Evolutionary conservation across 2,329 filamentous ascomycete species (phyloP).

Genomic region (Phaeosphaeriaceae sp.): DNA sequence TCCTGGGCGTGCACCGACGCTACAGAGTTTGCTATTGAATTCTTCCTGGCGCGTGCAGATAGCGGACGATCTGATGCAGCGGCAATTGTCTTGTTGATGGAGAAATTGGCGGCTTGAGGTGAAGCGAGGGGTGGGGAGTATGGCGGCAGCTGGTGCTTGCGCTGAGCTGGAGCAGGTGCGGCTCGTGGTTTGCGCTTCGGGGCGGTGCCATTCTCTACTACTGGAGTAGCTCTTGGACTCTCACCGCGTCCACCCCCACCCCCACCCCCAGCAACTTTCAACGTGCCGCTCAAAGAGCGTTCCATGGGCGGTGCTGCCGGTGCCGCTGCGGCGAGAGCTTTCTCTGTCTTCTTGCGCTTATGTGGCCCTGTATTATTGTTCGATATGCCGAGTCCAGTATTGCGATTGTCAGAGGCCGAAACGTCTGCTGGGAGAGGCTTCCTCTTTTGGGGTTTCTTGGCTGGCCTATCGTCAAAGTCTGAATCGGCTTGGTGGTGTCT

Average conservation of each 20-base stretch:
- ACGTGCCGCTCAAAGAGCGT: conserved; percentile 66
- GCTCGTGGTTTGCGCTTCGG: conserved; percentile 75
- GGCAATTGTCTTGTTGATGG: conserved; percentile 61
- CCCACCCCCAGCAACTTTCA: conserved; percentile 56
- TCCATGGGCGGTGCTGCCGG: conserved; percentile 61
- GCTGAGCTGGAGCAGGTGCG: conserved; percentile 70
- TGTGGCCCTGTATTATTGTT: conserved; percentile 62
- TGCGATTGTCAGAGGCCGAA: conserved; percentile 45
- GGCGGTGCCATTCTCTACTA: conserved; percentile 52
- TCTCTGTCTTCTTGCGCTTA: conserved; percentile 85
- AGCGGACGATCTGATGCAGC: conserved; percentile 62
- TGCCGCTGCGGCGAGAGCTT: conserved; percentile 50
- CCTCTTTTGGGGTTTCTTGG: conserved; percentile 69
- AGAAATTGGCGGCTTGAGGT: conserved; percentile 71
- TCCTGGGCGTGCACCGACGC: conserved; percentile 60
- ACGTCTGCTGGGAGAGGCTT: conserved; percentile 63
- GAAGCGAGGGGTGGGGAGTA: conserved; percentile 77
- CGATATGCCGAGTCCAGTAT: conserved; percentile 68
- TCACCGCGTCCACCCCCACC: conserved; percentile 49
- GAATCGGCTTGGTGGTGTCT: conserved; percentile 73
- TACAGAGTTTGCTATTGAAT: conserved; percentile 58
- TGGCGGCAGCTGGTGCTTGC: conserved; percentile 68
- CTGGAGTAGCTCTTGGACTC: conserved; percentile 73
- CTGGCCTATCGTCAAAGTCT: conserved; percentile 73
- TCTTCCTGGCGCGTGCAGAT: conserved; percentile 76